phyloP scores from a whole-genome alignment of 2,329 filamentous ascomycete genomes.

The Fusarium dlaminii region DNA sequence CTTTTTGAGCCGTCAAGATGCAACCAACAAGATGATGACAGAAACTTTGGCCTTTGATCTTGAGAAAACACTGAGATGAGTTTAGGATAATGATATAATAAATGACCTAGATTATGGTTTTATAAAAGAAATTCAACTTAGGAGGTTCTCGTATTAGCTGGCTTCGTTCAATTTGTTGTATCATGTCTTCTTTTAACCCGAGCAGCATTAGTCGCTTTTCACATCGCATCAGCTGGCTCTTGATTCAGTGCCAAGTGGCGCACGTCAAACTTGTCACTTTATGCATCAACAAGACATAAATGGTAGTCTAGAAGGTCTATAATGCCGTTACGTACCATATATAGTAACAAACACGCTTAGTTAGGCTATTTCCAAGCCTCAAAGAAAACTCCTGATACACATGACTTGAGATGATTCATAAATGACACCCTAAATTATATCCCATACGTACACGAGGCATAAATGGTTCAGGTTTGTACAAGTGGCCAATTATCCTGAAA shows the following conservation, averaged over 20 bases:
- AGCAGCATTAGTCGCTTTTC: not conserved
- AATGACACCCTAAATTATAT: constrained; percentile 37
- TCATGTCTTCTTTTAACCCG: not conserved
- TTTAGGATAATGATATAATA: not conserved
- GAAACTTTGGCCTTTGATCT: not conserved
- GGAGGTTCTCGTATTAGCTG: not conserved
- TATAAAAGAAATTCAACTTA: too few relatives aligned
- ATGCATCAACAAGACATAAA: not conserved
- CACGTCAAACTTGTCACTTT: not conserved
- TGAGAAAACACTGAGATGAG: not conserved
- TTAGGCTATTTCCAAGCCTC: not conserved
- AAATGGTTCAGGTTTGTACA: constrained; percentile 32
- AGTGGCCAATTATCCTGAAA: constrained; percentile 39
- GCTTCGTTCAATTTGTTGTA: not conserved
- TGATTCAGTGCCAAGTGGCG: not conserved
- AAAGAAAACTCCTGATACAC: constrained; percentile 22
- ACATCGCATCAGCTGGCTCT: not conserved
- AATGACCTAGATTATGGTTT: not conserved
- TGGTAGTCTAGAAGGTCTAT: constrained; percentile 21
- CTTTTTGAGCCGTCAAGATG: constrained; percentile 1
- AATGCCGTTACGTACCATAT: constrained; percentile 23
- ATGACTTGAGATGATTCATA: constrained; percentile 14
- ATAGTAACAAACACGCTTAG: constrained; percentile 14
- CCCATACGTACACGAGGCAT: constrained; percentile 35
- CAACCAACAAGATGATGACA: not conserved